Evolutionary conservation across 202 grass and related monocot genomes (phyloP).

Genomic region (Zizania palustris): DNA sequence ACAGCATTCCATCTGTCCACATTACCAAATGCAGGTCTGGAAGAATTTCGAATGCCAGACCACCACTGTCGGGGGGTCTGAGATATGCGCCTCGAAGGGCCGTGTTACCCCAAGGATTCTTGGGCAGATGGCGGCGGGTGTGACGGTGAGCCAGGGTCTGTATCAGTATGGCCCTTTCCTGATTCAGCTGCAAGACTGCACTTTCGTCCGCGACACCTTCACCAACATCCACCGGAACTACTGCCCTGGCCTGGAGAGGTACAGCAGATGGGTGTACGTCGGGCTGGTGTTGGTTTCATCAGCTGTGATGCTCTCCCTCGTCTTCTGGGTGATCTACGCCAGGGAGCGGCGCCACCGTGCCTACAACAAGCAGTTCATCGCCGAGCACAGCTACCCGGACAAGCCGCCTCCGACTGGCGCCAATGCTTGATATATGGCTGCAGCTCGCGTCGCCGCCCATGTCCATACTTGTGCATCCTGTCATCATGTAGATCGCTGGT

Average conservation of each 20-base stretch:
- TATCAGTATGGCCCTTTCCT: slow-evolving; percentile 87
- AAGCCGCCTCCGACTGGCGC: slow-evolving; percentile 23
- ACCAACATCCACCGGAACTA: slow-evolving; percentile 56
- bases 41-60: slow-evolving; percentile 60
- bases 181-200: slow-evolving; percentile 74
- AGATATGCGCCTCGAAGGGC: slow-evolving; percentile 64
- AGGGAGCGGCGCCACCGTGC: slow-evolving; percentile 74
- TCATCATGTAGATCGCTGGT: slow-evolving; percentile 9
- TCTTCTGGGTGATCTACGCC: slow-evolving; percentile 79
- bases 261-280: slow-evolving; percentile 77
- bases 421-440: slow-evolving; percentile 10
- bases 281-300: slow-evolving; percentile 73
- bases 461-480: background rate
- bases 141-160: slow-evolving; percentile 64
- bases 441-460: background rate
- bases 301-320: slow-evolving; percentile 71
- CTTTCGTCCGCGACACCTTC: slow-evolving; percentile 81
- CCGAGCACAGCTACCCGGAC: slow-evolving; percentile 30
- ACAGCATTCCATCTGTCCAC: background rate
- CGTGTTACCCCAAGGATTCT: slow-evolving; percentile 69
- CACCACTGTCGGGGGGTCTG: slow-evolving; percentile 43
- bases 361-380: slow-evolving; percentile 57
- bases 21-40: slow-evolving; percentile 62
- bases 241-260: slow-evolving; percentile 65
- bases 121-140: slow-evolving; percentile 62